Percentiles rank a stretch among this genome's conserved stretches.
Evolutionary conservation across 768 basidiomycete species (phyloP).

Genomic region (Amanita muscaria): DNA sequence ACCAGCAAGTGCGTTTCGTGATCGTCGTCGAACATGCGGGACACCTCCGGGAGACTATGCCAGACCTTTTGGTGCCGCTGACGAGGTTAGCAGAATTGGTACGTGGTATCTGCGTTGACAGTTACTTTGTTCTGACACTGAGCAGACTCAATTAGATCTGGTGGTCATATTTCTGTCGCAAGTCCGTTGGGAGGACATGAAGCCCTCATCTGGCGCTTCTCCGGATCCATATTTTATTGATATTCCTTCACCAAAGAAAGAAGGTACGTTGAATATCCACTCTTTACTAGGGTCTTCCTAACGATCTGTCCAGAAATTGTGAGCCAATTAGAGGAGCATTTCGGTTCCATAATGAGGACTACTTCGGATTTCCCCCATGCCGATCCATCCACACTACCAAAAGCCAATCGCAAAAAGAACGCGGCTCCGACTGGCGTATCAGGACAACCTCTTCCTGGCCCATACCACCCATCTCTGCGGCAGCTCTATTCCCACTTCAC

Average conservation of each 20-base stretch:
- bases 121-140: background rate
- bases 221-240: slow-evolving; percentile 67
- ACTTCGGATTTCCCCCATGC: slow-evolving; percentile 7
- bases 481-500: slow-evolving; percentile 60
- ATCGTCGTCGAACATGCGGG: slow-evolving; percentile 62
- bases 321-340: slow-evolving; percentile 31
- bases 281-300: background rate
- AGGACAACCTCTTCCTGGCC: background rate
- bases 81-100: slow-evolving; percentile 68
- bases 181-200: slow-evolving; percentile 52
- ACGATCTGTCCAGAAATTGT: slow-evolving; percentile 19
- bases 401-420: background rate
- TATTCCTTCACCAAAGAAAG: slow-evolving; percentile 42
- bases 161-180: slow-evolving; percentile 59
- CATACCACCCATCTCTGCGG: slow-evolving; percentile 46
- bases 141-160: slow-evolving; percentile 49
- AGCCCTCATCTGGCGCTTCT: slow-evolving; percentile 60
- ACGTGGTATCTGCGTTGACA: slow-evolving; percentile 24
- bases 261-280: slow-evolving; percentile 32
- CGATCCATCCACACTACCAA: background rate
- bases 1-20: slow-evolving; percentile 35
- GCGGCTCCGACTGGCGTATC: too few species aligned
- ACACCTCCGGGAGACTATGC: slow-evolving; percentile 48
- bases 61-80: slow-evolving; percentile 62
- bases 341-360: slow-evolving; percentile 8